phyloP scores from a whole-genome alignment of 345 rosid genomes.

The Melastoma malabathricum region DNA sequence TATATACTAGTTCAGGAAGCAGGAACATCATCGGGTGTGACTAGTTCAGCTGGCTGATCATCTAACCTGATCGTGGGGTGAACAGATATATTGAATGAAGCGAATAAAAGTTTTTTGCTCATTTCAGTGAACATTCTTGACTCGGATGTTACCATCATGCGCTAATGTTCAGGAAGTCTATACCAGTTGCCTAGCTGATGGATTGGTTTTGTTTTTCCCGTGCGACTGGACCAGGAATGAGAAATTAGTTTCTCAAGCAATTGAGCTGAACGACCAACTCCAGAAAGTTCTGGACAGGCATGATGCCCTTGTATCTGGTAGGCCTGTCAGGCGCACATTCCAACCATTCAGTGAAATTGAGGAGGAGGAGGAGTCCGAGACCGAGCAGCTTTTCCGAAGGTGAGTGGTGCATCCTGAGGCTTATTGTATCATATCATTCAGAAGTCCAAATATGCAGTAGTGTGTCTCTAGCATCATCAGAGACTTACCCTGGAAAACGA shows the following conservation, averaged over 20 bases:
- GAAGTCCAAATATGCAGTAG: too few relatives aligned
- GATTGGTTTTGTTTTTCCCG: not conserved
- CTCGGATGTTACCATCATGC: too few relatives aligned
- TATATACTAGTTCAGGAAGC: too few relatives aligned
- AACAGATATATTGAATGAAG: too few relatives aligned
- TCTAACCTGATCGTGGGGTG: too few relatives aligned
- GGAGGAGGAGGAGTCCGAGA: slow-evolving; percentile 68
- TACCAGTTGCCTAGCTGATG: not conserved
- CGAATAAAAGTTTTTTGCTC: too few relatives aligned
- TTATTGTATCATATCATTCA: too few relatives aligned
- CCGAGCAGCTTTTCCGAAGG: slow-evolving; percentile 89
- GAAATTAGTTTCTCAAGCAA: slow-evolving; percentile 75
- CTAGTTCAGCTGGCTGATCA: too few relatives aligned
- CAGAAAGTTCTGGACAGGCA: slow-evolving; percentile 75
- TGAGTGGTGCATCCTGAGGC: slow-evolving; percentile 8
- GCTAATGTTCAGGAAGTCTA: not conserved
- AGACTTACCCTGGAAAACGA: not conserved
- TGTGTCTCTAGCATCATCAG: not conserved
- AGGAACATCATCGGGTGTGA: too few relatives aligned
- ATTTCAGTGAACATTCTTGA: too few relatives aligned
- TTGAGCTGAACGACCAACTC: slow-evolving; percentile 79
- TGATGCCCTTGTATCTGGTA: slow-evolving; percentile 53
- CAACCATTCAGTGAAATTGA: slow-evolving; percentile 32
- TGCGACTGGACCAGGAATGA: slow-evolving; percentile 50
- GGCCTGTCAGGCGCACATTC: slow-evolving; percentile 21